phyloP scores from a whole-genome alignment of 306 rosid species.

The Malus orientalis region DNA sequence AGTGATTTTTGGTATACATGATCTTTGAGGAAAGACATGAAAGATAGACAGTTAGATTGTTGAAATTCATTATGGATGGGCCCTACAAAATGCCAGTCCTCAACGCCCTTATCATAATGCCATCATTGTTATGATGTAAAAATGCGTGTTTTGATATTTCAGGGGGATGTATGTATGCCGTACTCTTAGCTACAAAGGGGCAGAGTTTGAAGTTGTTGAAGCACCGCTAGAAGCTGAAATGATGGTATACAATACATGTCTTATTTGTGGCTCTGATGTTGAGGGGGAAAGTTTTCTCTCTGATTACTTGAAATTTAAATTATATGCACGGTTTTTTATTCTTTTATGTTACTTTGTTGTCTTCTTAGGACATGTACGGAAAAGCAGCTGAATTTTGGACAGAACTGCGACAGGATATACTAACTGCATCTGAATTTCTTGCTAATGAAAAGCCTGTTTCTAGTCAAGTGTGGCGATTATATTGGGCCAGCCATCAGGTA shows the following conservation, averaged over 20 bases:
- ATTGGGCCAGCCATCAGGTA: conserved; percentile 99
- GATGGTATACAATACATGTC: conserved; percentile 57
- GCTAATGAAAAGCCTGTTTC: conserved; percentile 63
- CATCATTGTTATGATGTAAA: not conserved
- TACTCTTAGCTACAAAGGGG: conserved; percentile 89
- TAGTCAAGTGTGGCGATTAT: conserved; percentile 90
- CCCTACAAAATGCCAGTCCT: not conserved
- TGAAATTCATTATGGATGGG: too few species aligned
- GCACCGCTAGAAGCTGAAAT: conserved; percentile 84
- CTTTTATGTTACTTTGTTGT: conserved; percentile 1
- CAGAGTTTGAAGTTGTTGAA: conserved; percentile 84
- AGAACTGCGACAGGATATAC: conserved; percentile 70
- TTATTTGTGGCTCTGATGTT: not conserved
- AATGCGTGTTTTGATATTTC: conserved; percentile 18
- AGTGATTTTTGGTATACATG: too few species aligned
- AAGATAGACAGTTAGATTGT: too few species aligned
- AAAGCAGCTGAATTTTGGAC: conserved; percentile 95
- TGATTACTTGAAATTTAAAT: not conserved
- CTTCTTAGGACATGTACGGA: conserved; percentile 70
- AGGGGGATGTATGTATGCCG: conserved; percentile 99
- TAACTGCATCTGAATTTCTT: conserved; percentile 62
- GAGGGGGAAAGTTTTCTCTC: not conserved
- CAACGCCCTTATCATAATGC: not conserved
- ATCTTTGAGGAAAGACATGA: too few species aligned
- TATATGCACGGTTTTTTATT: not conserved